Base-by-base conservation (phyloP, 2,329 filamentous ascomycete genomes). In the Endocalyx cinctus region DNA sequence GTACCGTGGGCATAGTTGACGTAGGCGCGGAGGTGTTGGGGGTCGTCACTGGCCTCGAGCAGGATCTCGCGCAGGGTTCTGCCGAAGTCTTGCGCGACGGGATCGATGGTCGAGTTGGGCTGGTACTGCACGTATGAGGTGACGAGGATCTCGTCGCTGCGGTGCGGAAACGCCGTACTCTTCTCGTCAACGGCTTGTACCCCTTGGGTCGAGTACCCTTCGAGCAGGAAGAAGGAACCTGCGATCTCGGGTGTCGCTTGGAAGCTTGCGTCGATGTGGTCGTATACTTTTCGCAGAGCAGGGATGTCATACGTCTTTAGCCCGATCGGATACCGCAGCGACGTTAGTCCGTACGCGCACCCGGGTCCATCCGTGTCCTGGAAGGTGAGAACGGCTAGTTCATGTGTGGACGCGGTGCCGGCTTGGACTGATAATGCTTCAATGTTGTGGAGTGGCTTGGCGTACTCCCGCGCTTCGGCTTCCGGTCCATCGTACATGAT, bases 1-100 rank as follows among this genome's bases (percentile, higher is more conserved):
- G 39, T 37, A 3, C 45, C 45, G 16, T 48, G n/a, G 2, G 43
- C 45, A 25, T 48, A 46, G 16, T 48, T 45, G 6, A 48, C 41
- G n/a, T 48, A 45, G 10, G 41, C 41, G 8, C 33, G 37, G 1
- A 48, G 38, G 20, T 35, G 41, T 2, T 10, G 12, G 5, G 44
- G 44, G 16, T 47, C 44, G 7, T 43, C 40, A 22, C 44, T 49
- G 4, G 30, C 43, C 2, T 45, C 37, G 0, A 48, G 38, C 11
- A 48, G 13, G 31, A 38, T 29, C 1, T 23, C 5, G 2, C 32
- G 45, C 18, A 49, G 29, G 17, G 16, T 35, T 23, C 33, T n/a
- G 6, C 46, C 46, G 14, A 35, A 47, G 5, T 17, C 36, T 10
- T 44, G 22, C 1, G 42, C 45, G 13, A 43, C 7, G 1, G 31